phyloP scores from a whole-genome alignment of 2,329 filamentous ascomycete species.

The Aspergillus sp. region DNA sequence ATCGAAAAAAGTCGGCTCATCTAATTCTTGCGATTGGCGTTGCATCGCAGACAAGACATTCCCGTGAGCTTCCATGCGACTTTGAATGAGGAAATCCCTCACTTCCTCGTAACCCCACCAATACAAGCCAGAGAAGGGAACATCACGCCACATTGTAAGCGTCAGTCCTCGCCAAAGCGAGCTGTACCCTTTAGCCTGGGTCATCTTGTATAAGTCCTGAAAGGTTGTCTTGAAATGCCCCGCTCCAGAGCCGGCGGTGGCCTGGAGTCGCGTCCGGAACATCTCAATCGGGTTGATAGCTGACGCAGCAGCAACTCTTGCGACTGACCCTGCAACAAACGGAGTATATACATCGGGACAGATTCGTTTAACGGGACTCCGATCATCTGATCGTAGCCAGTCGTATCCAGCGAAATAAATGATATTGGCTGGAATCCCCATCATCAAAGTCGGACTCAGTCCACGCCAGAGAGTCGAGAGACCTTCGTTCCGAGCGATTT shows the following conservation, averaged over 20 bases:
- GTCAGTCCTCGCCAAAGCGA: conserved; percentile 86
- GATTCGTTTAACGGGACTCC: conserved; percentile 60
- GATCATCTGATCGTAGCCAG: conserved; percentile 68
- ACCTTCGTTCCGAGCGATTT: conserved; percentile 92
- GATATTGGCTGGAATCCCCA: conserved; percentile 91
- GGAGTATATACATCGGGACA: conserved; percentile 66
- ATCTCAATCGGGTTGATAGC: conserved; percentile 88
- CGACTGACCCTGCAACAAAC: conserved; percentile 67
- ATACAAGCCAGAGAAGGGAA: conserved; percentile 93
- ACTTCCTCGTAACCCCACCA: conserved; percentile 96
- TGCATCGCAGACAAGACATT: conserved; percentile 10
- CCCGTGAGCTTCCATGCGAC: conserved; percentile 45
- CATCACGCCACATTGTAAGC: conserved; percentile 90
- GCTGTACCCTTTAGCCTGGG: conserved; percentile 63
- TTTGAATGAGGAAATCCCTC: conserved; percentile 60
- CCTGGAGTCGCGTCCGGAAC: conserved; percentile 86
- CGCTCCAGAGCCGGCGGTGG: conserved; percentile 50
- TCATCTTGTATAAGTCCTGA: conserved; percentile 68
- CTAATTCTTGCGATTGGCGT: conserved; percentile 57
- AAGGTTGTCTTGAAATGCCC: conserved; percentile 74
- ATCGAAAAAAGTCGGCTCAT: conserved; percentile 71
- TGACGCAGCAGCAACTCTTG: conserved; percentile 70
- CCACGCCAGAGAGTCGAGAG: conserved; percentile 81
- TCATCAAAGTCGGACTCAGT: conserved; percentile 83
- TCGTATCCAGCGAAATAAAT: conserved; percentile 99